A percentile compares a stretch with the other conserved stretches of the same genome.
These are phyloP conservation scores for Batkoa obscura DNA, from an alignment of 371 early-diverging fungal genomes.

Conservation along the genomic window DNA sequence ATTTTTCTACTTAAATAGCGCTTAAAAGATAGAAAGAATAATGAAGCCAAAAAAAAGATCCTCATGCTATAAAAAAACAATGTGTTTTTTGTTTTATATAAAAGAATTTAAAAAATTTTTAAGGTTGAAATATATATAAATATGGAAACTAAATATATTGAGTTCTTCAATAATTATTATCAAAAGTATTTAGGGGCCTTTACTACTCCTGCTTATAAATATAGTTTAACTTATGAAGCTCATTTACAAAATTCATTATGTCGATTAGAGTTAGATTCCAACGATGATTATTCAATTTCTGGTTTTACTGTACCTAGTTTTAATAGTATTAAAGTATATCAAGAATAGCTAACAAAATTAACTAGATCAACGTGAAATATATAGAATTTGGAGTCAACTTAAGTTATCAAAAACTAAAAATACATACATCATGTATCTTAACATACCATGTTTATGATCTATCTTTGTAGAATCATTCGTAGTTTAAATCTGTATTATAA, in stretches of 20 bases:
- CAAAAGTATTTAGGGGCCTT: constrained; percentile 32
- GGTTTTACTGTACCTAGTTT: constrained; percentile 55
- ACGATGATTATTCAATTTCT: constrained; percentile 21
- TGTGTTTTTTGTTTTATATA: too few species aligned
- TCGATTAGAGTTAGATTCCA: constrained; percentile 18
- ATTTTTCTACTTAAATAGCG: too few species aligned
- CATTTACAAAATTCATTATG: constrained; percentile 50
- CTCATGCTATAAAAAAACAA: too few species aligned
- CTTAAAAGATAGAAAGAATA: too few species aligned
- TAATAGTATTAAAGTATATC: constrained; percentile 48
- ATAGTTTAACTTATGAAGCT: constrained; percentile 53
- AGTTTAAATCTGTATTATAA: constrained; percentile 38
- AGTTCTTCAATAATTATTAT: constrained; percentile 27
- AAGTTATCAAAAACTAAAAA: constrained; percentile 26
- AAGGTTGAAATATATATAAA: too few species aligned
- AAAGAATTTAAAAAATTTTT: too few species aligned
- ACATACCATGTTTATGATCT: constrained; percentile 44
- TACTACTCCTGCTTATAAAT: constrained; percentile 34
- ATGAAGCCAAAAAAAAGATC: too few species aligned
- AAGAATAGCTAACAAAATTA: constrained; percentile 22
- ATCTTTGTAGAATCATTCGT: constrained; percentile 43
- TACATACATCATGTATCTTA: constrained; percentile 21
- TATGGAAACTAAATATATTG: constrained; percentile 23
- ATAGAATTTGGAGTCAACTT: constrained; percentile 27
- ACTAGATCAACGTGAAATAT: constrained; percentile 24